Evolutionary conservation across 768 basidiomycete genomes (phyloP), one percentile per base, ranked within the genome.

Genomic region (Rhodosporidiobolus odoratus): DNA sequence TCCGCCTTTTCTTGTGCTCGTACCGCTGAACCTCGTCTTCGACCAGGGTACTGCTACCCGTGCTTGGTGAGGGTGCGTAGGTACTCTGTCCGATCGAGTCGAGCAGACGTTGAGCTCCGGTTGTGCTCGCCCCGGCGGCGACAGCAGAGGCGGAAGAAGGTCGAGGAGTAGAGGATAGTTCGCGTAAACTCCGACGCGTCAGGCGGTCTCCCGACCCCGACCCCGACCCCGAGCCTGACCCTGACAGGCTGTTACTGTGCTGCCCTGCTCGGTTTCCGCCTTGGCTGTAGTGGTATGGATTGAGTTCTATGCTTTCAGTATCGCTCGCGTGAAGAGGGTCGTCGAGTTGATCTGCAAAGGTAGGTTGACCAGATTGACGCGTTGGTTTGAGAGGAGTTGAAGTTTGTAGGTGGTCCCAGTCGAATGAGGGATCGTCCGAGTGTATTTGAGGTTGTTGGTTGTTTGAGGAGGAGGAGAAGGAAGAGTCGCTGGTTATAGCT

Each of bases 21-120:
- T 27, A n/a, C 25, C 12, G 25, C 34, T 3, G 6, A 15, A 34
- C n/a, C 30, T 61, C 58, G 6, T 72, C 71, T 25, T 72, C 71
- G 53, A 72, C 71, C 21, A 72, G 53, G 9, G 71, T 72, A n/a
- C 62, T 64, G 40, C 71, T 72, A 12, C 71, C 71, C 32, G 71
- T 72, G 23, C 66, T 68, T 23, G 65, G 66, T 10, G 63, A 62
- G 0, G 71, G 66, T 9, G 71, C 66, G 47, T 68, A 68, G 19
- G 54, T 43, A n/a, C 2, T 61, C 62, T 17, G 52, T 32, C 34
- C 35, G 32, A 45, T 25, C n/a, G 54, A 47, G 5, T 41, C 4
- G 38, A 37, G 30, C 34, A 21, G 32, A 15, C 13, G 16, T n/a
- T 16, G 8, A 15, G 8, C 13, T 21, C 40, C 27, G 50, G 25